Evolutionary conservation across 306 rosid genomes (phyloP).

Genomic region (Cercis canadensis): DNA sequence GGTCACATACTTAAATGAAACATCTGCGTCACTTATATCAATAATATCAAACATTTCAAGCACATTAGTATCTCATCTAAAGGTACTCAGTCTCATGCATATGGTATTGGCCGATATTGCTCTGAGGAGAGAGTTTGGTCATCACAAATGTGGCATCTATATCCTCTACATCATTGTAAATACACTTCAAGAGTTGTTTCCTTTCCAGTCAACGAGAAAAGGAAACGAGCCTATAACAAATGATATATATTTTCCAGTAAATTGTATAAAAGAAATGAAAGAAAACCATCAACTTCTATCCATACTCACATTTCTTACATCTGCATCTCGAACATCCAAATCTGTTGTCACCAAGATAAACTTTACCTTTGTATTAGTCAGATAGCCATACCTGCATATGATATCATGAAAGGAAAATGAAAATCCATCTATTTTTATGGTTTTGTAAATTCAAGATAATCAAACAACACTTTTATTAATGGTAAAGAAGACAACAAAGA

Average conservation of each 20-base stretch:
- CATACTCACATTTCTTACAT: conserved; percentile 85
- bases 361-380: conserved; percentile 96
- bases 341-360: conserved; percentile 91
- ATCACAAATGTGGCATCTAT: background rate
- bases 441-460: conserved; percentile 4
- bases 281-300: conserved; percentile 6
- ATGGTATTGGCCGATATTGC: conserved; percentile 2
- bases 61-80: conserved; percentile 5
- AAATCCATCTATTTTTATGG: background rate
- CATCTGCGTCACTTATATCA: background rate
- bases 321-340: conserved; percentile 88
- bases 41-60: background rate
- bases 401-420: background rate
- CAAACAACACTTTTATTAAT: background rate
- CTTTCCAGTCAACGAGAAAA: conserved; percentile 7
- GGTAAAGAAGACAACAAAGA: conserved; percentile 10
- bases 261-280: background rate
- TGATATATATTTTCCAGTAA: background rate
- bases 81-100: conserved; percentile 1
- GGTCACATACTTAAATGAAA: conserved; percentile 30
- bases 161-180: conserved; percentile 7
- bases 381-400: conserved; percentile 79
- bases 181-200: background rate
- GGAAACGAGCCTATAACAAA: background rate
- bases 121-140: background rate